phyloP scores from a whole-genome alignment of 371 early-diverging fungal genomes.

The Capillidium heterosporum region DNA sequence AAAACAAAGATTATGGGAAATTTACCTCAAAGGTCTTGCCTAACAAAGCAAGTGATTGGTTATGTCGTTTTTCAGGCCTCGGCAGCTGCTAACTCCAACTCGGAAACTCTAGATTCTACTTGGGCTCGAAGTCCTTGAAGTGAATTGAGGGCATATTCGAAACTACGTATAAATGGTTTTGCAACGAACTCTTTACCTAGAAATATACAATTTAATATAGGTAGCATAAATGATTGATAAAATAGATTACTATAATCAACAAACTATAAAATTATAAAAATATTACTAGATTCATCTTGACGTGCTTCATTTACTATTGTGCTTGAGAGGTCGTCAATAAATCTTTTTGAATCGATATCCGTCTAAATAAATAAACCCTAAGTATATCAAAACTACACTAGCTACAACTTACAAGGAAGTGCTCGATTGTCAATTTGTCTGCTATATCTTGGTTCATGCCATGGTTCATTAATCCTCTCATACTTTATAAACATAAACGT shows the following conservation, averaged over 20 bases:
- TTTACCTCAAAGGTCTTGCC: conserved; percentile 49
- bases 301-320: conserved; percentile 5
- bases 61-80: conserved; percentile 53
- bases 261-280: not conserved
- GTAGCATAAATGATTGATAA: no score
- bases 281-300: conserved; percentile 1
- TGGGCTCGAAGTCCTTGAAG: conserved; percentile 48
- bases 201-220: not conserved
- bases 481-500: no score
- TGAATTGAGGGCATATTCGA: conserved; percentile 69
- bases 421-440: not conserved
- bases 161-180: conserved; percentile 73
- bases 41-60: conserved; percentile 49
- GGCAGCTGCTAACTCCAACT: conserved; percentile 56
- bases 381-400: not conserved
- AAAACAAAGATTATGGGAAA: not conserved
- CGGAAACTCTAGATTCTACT: conserved; percentile 62
- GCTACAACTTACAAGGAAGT: not conserved
- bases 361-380: not conserved
- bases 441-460: not conserved
- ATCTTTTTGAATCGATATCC: not conserved
- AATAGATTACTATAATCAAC: not conserved
- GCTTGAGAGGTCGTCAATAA: conserved; percentile 3
- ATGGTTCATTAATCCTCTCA: not conserved
- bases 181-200: conserved; percentile 32